Evolutionary conservation across 140 eudicot species (phyloP), one percentile per base, ranked within the genome.

Genomic region (Oenanthe javanica): DNA sequence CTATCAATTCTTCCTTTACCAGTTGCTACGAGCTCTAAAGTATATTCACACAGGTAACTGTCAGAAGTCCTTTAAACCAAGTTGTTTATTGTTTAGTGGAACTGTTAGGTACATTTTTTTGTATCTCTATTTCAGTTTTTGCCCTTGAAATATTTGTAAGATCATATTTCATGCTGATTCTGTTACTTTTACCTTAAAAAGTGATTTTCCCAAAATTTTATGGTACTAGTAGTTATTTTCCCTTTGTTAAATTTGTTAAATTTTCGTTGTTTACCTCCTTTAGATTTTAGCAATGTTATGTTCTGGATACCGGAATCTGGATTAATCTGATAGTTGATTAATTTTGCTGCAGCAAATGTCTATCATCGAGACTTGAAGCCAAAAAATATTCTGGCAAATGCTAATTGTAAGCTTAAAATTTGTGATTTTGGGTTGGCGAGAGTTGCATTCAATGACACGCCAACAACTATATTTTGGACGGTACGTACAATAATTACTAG

Each of bases 381-480:
- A 5, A 93, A 93, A 83, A 93, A 93, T 80, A 93, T 93, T 75
- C 81, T 93, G 84, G 97, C 98, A 79, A 93, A 93, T 85, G 98
- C 98, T 6, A 93, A 93, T 85, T 93, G 98, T 83, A 93, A 93
- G 82, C 97, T 93, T 79, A 93, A 93, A 85, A 89, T 93, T 63
- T 93, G 98, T 52, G 98, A 93, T 86, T 91, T 93, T 80, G 98
- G 98, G 48, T 81, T 93, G 84, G 98, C 98, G 76, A 89, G 98
- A 80, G 97, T 89, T 84, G 97, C 98, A 54, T 93, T 93, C 87
- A 83, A 82, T 54, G 98, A 93, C 77, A 93, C 96, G 9, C 96
- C 96, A 5, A 88, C 96, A 18, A 93, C 98, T 50, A 84, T 89
- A 79, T 89, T 93, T 83, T 93, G 98, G 98, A 93, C 98, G 90